Evolutionary conservation across 176 grass and related monocot species (phyloP), one percentile per base, ranked within the genome.

Genomic region (Pontederia crassipes): DNA sequence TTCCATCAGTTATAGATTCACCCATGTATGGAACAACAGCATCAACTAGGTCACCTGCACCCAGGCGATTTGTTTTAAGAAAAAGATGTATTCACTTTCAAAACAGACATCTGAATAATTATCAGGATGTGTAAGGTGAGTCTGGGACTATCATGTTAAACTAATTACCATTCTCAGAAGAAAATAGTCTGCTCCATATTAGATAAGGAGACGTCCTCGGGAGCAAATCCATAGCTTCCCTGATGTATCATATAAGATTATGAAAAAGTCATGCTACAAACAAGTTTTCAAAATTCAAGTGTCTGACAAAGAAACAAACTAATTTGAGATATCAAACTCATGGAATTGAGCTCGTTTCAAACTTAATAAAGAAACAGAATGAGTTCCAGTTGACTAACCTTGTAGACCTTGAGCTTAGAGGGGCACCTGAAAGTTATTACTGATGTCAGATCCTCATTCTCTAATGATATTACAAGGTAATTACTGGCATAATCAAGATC

Each of bases 1-100:
- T 98, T 85, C 93, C 93, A 74, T 98, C 93, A 59, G 93, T 88
- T 75, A 98, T 89, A 75, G 93, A 98, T 89, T 98, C 93, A 74
- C 93, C 93, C 93, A 98, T 98, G 71, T 79, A 98, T 47, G 93
- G 93, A 15, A 98, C 93, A 65, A 92, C 93, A 74, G 84, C 93
- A 29, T 98, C 88, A 28, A 89, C 58, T 28, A 69, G 59, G 47
- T 92, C 84, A 79, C 79, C 93, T 98, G 68, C 35, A 76, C 5
- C 46, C 50, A 20, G 13, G 45, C 66, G 49, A 17, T 24, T 24
- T 24, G 20, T 24, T 24, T 24, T 24, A 81, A 17, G 65, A 45
- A 3, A 78, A 64, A n/a, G 0, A 67, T 79, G 72, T 63, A 52
- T 5, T 45, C 35, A 70, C 52, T 16, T n/a, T 11, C 14, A 17